Base-by-base conservation (phyloP, 2,329 filamentous ascomycete genomes). In the Aspergillus calidoustus region DNA sequence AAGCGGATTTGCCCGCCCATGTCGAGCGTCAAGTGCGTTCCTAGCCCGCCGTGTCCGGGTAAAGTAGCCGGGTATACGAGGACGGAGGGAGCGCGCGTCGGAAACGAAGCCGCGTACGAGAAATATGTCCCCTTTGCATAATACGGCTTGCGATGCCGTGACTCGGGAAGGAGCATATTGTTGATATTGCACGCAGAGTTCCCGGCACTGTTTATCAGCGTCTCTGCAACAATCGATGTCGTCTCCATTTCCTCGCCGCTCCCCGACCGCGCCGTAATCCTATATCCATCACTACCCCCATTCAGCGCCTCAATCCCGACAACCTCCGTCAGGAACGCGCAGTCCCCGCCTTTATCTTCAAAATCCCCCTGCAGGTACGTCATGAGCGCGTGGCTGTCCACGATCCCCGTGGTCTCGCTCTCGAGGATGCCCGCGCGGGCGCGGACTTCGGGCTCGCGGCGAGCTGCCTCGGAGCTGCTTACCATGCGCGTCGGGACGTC, bases 91-190 rank as follows among this genome's bases (percentile, higher is more conserved):
- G 55, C 48, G n/a, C 34, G 47, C 9, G 79, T 83, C 0, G 92
- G 93, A 1, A 73, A 72, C 0, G 88, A 86, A 1, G 87, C 81
- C 0, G 84, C 78, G 80, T 97, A 98, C 31, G 89, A 91, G 80
- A 96, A 98, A 81, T 99, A 99, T 63, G 92, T 94, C 0, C 95
- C 95, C 80, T 99, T 99, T 62, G 94, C 94, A 78, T 90, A 98
- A 81, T 86, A 91, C 5, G 92, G 85, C 25, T 77, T 84, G 44
- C 81, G 80, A 54, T 87, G 87, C 5, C 84, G 78, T 0, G 80
- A 76, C 0, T 69, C 34, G 0, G 79, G 68, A 0, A 92, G 83
- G 43, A 98, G 86, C 85, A 93, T 89, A 79, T 98, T 99, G 71
- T 90, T 89, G 49, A 98, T 81, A 23, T 80, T 80, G 55, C 89